Percentiles rank a stretch among this genome's conserved stretches.
These are phyloP conservation scores for Globisporangium yorkense DNA, from an alignment of 352 stramenopile genomes.

Conservation along the genomic window DNA sequence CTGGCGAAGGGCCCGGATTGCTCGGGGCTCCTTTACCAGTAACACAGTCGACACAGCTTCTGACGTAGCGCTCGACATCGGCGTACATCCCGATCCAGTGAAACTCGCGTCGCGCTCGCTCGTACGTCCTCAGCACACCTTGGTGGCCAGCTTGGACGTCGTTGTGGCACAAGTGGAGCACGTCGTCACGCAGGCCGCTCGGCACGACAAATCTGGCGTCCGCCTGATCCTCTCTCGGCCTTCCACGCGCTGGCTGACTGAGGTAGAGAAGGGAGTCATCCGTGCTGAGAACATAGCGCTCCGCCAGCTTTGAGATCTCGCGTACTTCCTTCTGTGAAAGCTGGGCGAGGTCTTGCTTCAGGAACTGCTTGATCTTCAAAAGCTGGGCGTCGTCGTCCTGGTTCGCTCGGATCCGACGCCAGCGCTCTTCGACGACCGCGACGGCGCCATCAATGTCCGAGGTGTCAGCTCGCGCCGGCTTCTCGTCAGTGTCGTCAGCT, in stretches of 20 bases:
- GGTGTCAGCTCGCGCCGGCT: too few species aligned
- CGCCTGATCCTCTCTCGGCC: too few species aligned
- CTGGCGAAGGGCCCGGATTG: neutral
- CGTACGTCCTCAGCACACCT: neutral
- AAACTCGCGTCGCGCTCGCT: neutral
- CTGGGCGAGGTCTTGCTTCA: neutral
- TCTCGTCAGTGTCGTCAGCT: too few species aligned
- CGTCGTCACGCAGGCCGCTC: neutral
- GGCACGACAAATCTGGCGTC: neutral
- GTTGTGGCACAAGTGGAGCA: neutral
- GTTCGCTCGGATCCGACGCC: neutral
- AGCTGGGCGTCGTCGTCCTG: neutral
- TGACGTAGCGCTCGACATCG: neutral
- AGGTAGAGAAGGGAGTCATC: neutral
- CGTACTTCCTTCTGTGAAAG: too few species aligned
- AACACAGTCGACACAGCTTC: conserved; percentile 4
- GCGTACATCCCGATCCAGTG: conserved; percentile 5
- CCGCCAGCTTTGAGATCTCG: neutral
- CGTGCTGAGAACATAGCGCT: neutral
- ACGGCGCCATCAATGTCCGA: too few species aligned
- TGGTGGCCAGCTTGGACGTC: neutral
- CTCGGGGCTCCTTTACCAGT: neutral
- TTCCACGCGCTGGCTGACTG: too few species aligned
- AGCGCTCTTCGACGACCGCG: too few species aligned
- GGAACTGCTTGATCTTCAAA: neutral